Evolutionary conservation across 305 asterid species (phyloP).

Genomic region (Solanum hybrid): DNA sequence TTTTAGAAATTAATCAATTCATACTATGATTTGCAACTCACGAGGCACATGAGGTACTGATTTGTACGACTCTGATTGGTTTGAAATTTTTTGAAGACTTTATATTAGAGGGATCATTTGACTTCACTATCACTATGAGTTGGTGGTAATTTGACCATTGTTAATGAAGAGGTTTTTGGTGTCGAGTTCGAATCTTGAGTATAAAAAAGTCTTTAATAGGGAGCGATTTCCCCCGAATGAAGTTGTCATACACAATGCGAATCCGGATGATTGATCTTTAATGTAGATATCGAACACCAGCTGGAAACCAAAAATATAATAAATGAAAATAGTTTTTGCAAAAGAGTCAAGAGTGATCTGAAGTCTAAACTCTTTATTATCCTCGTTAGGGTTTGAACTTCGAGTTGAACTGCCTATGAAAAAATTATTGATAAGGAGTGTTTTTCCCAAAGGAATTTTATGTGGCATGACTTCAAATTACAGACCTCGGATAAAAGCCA

Average conservation of each 20-base stretch:
- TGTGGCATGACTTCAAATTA: not conserved
- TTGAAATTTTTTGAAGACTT: not conserved
- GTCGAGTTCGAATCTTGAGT: not conserved
- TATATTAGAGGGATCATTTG: not conserved
- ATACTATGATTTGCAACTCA: not conserved
- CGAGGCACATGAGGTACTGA: not conserved
- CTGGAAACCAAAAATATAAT: accelerated
- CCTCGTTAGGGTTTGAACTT: not conserved
- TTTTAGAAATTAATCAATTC: not conserved
- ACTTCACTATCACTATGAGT: not conserved
- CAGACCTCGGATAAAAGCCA: not conserved
- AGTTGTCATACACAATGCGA: accelerated
- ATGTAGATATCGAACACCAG: not conserved
- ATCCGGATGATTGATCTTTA: not conserved
- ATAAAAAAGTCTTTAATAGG: too few species aligned
- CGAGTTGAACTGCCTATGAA: not conserved
- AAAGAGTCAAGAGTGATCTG: not conserved
- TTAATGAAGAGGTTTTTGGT: not conserved
- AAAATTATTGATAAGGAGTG: not conserved
- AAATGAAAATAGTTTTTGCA: too few species aligned
- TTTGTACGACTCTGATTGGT: not conserved
- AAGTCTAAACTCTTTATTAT: not conserved
- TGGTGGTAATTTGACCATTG: not conserved
- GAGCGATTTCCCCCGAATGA: accelerated
- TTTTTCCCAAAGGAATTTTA: accelerated